Conservation (phyloP, 768 basidiomycete genomes). For the Fomitopsis serialis region DNA sequence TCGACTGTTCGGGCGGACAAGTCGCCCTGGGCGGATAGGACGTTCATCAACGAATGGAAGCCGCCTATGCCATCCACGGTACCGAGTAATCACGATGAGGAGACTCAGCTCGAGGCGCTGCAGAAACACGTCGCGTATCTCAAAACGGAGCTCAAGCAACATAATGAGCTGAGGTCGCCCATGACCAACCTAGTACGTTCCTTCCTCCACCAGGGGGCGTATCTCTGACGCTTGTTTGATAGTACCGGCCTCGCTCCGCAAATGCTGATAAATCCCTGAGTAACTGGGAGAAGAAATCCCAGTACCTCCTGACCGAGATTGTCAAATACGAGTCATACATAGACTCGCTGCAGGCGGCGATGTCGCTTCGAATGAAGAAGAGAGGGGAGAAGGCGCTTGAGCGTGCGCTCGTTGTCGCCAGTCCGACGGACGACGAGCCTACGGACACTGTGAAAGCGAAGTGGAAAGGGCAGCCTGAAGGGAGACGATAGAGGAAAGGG, state of each 20-base stretch:
- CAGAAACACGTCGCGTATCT: conserved; percentile 73
- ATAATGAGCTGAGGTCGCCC: conserved; percentile 78
- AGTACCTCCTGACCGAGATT: conserved; percentile 85
- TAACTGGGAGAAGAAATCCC: conserved; percentile 93
- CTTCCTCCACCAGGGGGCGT: conserved; percentile 3
- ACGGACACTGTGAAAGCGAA: conserved; percentile 25
- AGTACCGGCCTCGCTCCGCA: conserved; percentile 78
- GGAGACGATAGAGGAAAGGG: conserved; percentile 45
- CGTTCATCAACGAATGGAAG: conserved; percentile 91
- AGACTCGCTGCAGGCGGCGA: conserved; percentile 80
- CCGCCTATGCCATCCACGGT: conserved; percentile 81
- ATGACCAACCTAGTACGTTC: conserved; percentile 69
- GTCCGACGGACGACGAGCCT: conserved; percentile 30
- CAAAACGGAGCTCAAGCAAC: conserved; percentile 74
- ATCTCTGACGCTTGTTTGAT: conserved; percentile 9
- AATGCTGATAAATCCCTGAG: conserved; percentile 72
- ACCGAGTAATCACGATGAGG: conserved; percentile 85
- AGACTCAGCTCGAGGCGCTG: conserved; percentile 85
- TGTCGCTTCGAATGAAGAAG: conserved; percentile 80
- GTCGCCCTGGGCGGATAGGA: conserved; percentile 75
- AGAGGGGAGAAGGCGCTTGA: conserved; percentile 84
- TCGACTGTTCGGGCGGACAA: conserved; percentile 58
- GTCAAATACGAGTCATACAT: conserved; percentile 96
- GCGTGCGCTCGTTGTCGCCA: conserved; percentile 39
- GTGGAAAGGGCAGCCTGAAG: conserved; percentile 34